A percentile compares a stretch with the other conserved stretches of the same genome.
These are phyloP conservation scores for Aspergillus pseudonomiae DNA, from an alignment of 2,329 filamentous ascomycete genomes.

Conservation along the genomic window DNA sequence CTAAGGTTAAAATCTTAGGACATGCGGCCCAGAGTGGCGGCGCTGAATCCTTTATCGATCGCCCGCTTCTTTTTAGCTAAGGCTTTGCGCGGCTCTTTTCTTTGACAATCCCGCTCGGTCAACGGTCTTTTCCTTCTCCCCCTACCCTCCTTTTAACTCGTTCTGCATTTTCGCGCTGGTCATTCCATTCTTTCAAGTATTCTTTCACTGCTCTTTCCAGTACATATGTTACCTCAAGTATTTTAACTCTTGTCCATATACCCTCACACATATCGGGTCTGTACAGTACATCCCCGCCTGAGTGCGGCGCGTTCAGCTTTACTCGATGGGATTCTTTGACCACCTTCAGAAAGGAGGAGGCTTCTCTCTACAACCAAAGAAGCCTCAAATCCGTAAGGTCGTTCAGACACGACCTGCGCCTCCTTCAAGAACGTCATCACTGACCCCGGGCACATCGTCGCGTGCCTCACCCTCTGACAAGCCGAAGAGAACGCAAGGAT, in stretches of 20 bases:
- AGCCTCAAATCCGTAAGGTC: conserved; percentile 47
- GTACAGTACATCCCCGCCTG: conserved; percentile 6
- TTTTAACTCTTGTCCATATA: conserved; percentile 13
- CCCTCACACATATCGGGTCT: conserved; percentile 8
- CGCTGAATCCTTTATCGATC: conserved; percentile 16
- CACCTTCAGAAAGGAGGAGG: conserved; percentile 48
- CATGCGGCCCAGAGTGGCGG: conserved; percentile 19
- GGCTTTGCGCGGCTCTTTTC: conserved; percentile 6
- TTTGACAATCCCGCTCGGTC: conserved; percentile 3
- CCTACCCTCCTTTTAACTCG: conserved; percentile 9
- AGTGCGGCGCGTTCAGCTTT: conserved; percentile 14
- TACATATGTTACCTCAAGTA: conserved; percentile 18
- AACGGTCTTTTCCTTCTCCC: conserved; percentile 16
- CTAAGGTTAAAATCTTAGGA: conserved; percentile 1
- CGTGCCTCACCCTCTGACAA: conserved; percentile 25
- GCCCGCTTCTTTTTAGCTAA: conserved; percentile 12
- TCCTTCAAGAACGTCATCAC: conserved; percentile 33
- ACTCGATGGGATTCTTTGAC: conserved; percentile 48
- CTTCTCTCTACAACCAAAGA: conserved; percentile 46
- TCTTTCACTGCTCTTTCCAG: conserved; percentile 9
- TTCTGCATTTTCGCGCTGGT: conserved; percentile 5
- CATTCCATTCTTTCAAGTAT: conserved; percentile 10
- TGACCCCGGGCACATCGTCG: conserved; percentile 25
- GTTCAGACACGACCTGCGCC: conserved; percentile 39
- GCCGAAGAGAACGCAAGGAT: conserved; percentile 26